Evolutionary conservation across 1,284 basidiomycete species (phyloP).

Genomic region (Inonotus obliquus): DNA sequence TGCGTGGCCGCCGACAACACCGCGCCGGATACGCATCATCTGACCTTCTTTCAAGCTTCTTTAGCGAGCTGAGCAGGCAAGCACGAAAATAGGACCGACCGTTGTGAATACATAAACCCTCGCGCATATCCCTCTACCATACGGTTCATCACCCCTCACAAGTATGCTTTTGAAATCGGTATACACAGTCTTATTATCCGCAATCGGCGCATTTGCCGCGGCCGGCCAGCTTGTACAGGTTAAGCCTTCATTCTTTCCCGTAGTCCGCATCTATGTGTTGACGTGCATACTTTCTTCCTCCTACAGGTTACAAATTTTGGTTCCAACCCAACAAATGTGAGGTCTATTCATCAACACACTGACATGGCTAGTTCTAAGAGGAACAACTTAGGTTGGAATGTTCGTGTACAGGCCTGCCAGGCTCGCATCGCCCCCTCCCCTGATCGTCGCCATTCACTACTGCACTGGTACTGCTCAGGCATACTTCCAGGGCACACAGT

Average conservation of each 20-base stretch:
- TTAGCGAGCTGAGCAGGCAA: neutral
- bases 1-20: neutral
- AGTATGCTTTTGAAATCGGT: neutral
- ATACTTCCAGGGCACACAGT: slow-evolving; percentile 46
- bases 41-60: neutral
- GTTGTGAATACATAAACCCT: neutral
- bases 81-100: neutral
- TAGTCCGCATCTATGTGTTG: neutral
- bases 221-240: slow-evolving; percentile 12
- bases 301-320: neutral
- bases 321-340: neutral
- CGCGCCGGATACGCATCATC: neutral
- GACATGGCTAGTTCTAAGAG: no score
- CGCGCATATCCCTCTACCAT: neutral
- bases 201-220: slow-evolving; percentile 6
- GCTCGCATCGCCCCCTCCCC: slow-evolving; percentile 36
- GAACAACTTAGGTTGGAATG: slow-evolving; percentile 39
- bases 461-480: slow-evolving; percentile 48
- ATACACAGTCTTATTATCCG: neutral
- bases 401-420: slow-evolving; percentile 42
- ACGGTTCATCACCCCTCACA: neutral
- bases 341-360: no score
- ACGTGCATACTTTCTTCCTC: neutral
- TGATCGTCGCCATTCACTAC: slow-evolving; percentile 50
- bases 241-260: no score